Percentiles rank a stretch among this genome's conserved stretches.
Conservation (phyloP, 2,329 filamentous ascomycete genomes). For the Myriosclerotinia curreyana region DNA sequence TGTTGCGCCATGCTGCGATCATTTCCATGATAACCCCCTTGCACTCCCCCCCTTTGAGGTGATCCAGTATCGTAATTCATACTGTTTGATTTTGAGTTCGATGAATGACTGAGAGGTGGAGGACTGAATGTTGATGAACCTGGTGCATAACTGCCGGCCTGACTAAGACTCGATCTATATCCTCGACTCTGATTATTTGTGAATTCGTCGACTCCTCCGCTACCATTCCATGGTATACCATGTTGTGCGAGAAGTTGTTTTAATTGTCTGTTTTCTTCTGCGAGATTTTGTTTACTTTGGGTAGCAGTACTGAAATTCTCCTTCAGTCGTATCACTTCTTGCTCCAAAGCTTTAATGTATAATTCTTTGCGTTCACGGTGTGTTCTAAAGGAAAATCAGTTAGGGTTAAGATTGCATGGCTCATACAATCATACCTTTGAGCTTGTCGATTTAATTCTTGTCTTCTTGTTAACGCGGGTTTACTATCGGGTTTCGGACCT, state of each 20-base stretch:
- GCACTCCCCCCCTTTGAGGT: not conserved
- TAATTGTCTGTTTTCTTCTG: conserved; percentile 76
- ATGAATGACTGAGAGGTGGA: conserved; percentile 29
- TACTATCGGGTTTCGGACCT: conserved; percentile 94
- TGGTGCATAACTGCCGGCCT: conserved; percentile 59
- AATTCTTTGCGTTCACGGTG: conserved; percentile 95
- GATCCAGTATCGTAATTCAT: conserved; percentile 8
- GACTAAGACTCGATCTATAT: conserved; percentile 54
- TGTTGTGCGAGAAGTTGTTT: conserved; percentile 55
- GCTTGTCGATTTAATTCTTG: conserved; percentile 96
- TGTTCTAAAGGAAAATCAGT: conserved; percentile 57
- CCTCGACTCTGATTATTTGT: conserved; percentile 47
- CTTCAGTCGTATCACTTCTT: conserved; percentile 84
- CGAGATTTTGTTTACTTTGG: conserved; percentile 71
- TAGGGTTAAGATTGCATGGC: conserved; percentile 5
- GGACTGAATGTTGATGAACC: conserved; percentile 42
- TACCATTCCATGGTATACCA: conserved; percentile 45
- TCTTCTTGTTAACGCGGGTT: conserved; percentile 84
- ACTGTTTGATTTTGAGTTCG: conserved; percentile 25
- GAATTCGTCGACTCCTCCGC: conserved; percentile 37
- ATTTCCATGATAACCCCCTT: conserved; percentile 16
- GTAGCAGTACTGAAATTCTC: conserved; percentile 74
- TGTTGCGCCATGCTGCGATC: conserved; percentile 33
- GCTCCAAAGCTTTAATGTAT: conserved; percentile 91
- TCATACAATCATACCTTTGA: conserved; percentile 65